These are phyloP conservation scores for Clarireedia homoeocarpa DNA, from an alignment of 2,329 filamentous ascomycete genomes.

Conservation along the genomic window DNA sequence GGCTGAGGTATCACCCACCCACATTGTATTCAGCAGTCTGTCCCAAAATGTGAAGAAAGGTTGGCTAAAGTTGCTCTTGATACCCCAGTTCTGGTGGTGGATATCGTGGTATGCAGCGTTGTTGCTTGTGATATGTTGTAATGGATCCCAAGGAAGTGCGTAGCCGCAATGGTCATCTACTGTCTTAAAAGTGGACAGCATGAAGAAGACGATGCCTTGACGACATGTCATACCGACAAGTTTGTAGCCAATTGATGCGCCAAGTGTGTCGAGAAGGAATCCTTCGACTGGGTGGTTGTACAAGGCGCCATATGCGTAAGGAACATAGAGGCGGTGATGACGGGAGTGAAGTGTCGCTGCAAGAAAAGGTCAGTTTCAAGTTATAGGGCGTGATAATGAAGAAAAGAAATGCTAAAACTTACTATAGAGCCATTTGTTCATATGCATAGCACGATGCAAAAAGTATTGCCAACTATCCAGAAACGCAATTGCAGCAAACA, in stretches of 20 bases:
- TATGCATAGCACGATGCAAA: slow-evolving; percentile 90
- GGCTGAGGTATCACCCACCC: slow-evolving; percentile 24
- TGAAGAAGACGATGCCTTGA: slow-evolving; percentile 86
- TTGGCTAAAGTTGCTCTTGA: slow-evolving; percentile 90
- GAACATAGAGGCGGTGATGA: slow-evolving; percentile 94
- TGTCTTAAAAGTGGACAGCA: slow-evolving; percentile 85
- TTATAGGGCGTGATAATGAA: background rate
- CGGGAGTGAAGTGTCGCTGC: slow-evolving; percentile 83
- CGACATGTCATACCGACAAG: slow-evolving; percentile 73
- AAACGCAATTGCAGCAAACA: slow-evolving; percentile 63
- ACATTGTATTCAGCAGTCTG: slow-evolving; percentile 60
- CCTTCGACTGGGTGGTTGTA: slow-evolving; percentile 97
- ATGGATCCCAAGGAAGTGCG: slow-evolving; percentile 86
- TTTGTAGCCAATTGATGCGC: slow-evolving; percentile 78
- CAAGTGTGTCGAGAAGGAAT: slow-evolving; percentile 85
- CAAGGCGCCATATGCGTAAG: slow-evolving; percentile 91
- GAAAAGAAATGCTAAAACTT: slow-evolving; percentile 33
- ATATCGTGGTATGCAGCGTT: slow-evolving; percentile 97
- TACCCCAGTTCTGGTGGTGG: slow-evolving; percentile 97
- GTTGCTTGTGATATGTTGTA: slow-evolving; percentile 88
- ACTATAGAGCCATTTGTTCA: slow-evolving; percentile 97
- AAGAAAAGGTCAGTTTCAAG: background rate
- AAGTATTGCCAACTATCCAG: slow-evolving; percentile 99
- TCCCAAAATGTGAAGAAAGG: slow-evolving; percentile 98
- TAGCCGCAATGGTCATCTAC: slow-evolving; percentile 98